Percentiles rank a stretch among this genome's conserved stretches.
These are phyloP conservation scores for Bruguiera gymnorhiza DNA, from an alignment of 345 rosid species.

Conservation along the genomic window DNA sequence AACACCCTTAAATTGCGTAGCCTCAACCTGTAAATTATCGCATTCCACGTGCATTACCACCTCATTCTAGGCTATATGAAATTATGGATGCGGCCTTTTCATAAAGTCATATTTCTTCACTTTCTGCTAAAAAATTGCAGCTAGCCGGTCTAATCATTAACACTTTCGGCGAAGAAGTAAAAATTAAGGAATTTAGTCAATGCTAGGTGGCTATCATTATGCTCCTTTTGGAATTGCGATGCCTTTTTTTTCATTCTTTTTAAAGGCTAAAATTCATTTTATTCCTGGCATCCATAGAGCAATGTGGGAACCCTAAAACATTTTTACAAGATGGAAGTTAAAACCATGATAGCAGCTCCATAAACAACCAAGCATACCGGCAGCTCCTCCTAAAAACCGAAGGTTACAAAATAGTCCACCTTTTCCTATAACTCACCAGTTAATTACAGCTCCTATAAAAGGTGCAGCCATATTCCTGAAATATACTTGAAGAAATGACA, in stretches of 20 bases:
- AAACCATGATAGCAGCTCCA: no score
- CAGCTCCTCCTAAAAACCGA: no score
- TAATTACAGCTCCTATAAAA: no score
- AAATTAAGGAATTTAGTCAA: constrained; percentile 8
- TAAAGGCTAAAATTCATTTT: no score
- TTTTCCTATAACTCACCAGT: no score
- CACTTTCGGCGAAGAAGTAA: constrained; percentile 37
- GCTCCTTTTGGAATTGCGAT: background rate
- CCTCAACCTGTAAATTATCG: background rate
- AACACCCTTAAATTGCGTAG: background rate
- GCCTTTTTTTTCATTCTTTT: background rate
- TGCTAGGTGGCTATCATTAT: constrained; percentile 17
- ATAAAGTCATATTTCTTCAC: background rate
- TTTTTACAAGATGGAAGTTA: no score
- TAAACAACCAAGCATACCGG: no score
- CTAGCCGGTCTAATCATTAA: constrained; percentile 9
- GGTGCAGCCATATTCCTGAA: no score
- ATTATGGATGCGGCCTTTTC: constrained; percentile 12
- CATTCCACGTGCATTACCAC: constrained; percentile 24
- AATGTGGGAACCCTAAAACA: no score
- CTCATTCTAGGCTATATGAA: background rate
- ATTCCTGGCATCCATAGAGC: no score
- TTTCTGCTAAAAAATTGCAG: background rate
- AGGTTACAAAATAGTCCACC: no score
- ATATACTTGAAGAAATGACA: no score